Evolutionary conservation across 768 basidiomycete genomes (phyloP), one percentile per base, ranked within the genome.

Genomic region (Russula sp.): DNA sequence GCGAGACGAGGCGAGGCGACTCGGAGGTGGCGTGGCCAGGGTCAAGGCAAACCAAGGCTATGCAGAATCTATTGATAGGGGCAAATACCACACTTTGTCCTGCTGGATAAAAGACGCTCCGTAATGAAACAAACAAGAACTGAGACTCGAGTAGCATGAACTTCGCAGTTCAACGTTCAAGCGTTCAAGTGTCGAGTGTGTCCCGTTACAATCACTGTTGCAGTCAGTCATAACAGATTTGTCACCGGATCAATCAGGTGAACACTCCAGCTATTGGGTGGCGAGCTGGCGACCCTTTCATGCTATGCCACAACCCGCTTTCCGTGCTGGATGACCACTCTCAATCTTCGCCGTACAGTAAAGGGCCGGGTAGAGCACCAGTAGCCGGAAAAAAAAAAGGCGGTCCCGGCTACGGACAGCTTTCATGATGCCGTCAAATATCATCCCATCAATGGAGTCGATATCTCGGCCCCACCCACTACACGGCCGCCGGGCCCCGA

Each of bases 41-140:
- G 48, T 8, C 46, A 32, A 61, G 61, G 61, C 40, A 11, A 54
- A 36, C 48, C 49, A 44, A 53, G 61, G 34, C 61, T 24, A 62
- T 44, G 61, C 61, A 48, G 49, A 28, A 48, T 46, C 26, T n/a
- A 18, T 55, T 64, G 63, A 64, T 64, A 64, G 63, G 63, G 59
- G 63, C 13, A 20, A 20, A 20, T 32, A 22, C 46, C 46, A 48
- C 10, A 10, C 61, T 26, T 28, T 36, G 24, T 49, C 34, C 44
- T 58, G 57, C 57, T 58, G 57, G 57, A 32, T 57, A 57, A 20
- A 42, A n/a, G 55, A 57, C 24, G 59, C 7, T 49, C 30, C 46
- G 34, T 28, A 42, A 50, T 40, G 59, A 52, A 52, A 42, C 40
- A 52, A 52, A 42, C 40, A 14, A n/a, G 13, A 30, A 50, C 32